These are phyloP conservation scores for Hibiscus mutabilis DNA, from an alignment of 345 rosid genomes.

Conservation along the genomic window DNA sequence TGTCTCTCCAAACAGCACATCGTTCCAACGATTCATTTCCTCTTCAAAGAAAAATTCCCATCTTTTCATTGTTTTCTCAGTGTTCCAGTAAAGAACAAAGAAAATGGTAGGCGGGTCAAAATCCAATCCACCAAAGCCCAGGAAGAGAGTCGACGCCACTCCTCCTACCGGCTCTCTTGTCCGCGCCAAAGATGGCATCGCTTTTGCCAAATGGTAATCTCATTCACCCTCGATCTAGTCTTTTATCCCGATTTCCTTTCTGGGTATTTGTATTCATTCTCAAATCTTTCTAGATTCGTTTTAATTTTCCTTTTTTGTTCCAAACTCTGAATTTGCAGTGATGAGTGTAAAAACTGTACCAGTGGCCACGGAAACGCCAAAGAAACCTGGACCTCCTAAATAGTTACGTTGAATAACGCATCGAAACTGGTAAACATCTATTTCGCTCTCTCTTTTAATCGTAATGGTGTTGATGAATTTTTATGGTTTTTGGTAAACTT, in stretches of 20 bases:
- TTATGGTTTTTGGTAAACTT: neutral
- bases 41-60: neutral
- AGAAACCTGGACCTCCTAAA: too few relatives aligned
- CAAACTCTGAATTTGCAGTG: constrained; percentile 35
- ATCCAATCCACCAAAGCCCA: constrained; percentile 41
- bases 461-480: neutral
- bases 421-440: constrained; percentile 38
- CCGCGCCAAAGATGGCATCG: too few relatives aligned
- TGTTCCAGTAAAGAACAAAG: neutral
- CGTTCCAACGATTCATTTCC: neutral
- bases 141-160: too few relatives aligned
- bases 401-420: constrained; percentile 38
- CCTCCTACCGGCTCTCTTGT: too few relatives aligned
- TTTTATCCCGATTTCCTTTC: neutral
- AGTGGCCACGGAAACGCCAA: too few relatives aligned
- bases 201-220: constrained; percentile 43
- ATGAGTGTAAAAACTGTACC: constrained; percentile 51
- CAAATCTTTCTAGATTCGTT: neutral
- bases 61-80: neutral
- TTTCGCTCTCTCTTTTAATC: neutral
- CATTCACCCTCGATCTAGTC: neutral
- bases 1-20: neutral
- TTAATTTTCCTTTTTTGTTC: neutral
- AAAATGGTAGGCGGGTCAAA: neutral
- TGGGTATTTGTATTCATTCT: neutral